A percentile compares a stretch with the other conserved stretches of the same genome.
Evolutionary conservation across 345 rosid species (phyloP).

Genomic region (Corchorus capsularis): DNA sequence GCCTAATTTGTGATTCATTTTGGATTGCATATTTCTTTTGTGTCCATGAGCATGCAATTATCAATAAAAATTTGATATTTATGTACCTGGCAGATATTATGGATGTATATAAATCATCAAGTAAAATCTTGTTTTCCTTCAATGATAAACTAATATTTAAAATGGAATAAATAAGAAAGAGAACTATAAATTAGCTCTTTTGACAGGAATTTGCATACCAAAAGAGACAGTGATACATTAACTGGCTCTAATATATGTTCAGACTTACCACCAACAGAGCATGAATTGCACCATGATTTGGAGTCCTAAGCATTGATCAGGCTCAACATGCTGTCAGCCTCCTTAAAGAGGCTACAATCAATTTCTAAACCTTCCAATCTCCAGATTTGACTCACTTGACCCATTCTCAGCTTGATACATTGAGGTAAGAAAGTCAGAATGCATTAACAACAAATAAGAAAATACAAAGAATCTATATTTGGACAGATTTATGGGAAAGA

Average conservation of each 20-base stretch:
- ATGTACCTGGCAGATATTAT: neutral
- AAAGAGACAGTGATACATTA: conserved; percentile 57
- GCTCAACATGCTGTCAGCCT: conserved; percentile 38
- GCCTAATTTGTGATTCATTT: too few relatives aligned
- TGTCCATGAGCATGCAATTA: too few relatives aligned
- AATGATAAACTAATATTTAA: neutral
- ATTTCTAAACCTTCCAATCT: conserved; percentile 69
- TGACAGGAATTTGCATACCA: conserved; percentile 44
- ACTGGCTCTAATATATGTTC: conserved; percentile 61
- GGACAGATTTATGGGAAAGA: neutral
- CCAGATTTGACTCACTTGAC: conserved; percentile 67
- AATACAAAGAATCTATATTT: neutral
- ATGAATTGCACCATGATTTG: conserved; percentile 41
- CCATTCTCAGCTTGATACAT: conserved; percentile 53
- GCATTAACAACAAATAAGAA: neutral
- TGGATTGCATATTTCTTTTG: too few relatives aligned
- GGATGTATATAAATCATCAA: neutral
- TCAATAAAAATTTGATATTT: too few relatives aligned
- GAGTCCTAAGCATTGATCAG: conserved; percentile 34
- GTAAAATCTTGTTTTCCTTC: neutral
- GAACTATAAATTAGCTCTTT: neutral
- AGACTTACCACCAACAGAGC: conserved; percentile 41
- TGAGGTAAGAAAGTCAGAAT: neutral
- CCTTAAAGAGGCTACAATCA: conserved; percentile 59
- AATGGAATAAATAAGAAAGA: neutral